Evolutionary conservation across 2,329 filamentous ascomycete genomes (phyloP).

Genomic region (Aureobasidium sp.): DNA sequence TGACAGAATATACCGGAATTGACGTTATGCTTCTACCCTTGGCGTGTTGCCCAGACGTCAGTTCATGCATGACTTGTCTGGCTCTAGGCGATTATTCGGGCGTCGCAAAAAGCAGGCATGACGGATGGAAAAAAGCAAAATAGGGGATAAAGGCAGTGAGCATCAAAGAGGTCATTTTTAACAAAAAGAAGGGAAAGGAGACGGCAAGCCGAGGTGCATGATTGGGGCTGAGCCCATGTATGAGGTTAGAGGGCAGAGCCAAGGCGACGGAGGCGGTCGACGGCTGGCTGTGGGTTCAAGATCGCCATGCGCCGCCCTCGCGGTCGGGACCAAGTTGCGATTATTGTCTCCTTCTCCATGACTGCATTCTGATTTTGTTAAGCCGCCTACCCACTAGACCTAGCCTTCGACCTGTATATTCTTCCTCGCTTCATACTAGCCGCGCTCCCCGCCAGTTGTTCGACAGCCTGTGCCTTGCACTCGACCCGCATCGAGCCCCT

Average conservation of each 20-base stretch:
- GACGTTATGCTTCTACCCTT: background rate
- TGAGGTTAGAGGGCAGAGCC: conserved; percentile 4
- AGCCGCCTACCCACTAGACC: background rate
- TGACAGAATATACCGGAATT: background rate
- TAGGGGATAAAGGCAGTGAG: background rate
- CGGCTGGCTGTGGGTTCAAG: background rate
- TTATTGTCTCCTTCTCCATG: background rate
- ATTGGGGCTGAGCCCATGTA: background rate
- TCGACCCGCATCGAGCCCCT: background rate
- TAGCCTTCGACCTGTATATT: background rate
- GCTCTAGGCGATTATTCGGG: background rate
- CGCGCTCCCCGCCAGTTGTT: background rate
- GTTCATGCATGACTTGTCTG: background rate
- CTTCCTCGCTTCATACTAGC: background rate
- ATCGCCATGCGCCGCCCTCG: background rate
- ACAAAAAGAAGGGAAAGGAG: background rate
- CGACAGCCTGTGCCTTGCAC: background rate
- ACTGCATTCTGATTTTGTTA: background rate
- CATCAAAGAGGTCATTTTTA: background rate
- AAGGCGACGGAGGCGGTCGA: background rate
- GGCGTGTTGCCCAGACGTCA: background rate
- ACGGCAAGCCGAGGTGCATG: background rate
- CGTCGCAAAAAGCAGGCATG: background rate
- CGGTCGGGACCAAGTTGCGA: background rate
- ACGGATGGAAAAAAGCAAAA: background rate